Conservation (phyloP, 202 grass and related monocot species). For the Schoenoplectus tabernaemontani region DNA sequence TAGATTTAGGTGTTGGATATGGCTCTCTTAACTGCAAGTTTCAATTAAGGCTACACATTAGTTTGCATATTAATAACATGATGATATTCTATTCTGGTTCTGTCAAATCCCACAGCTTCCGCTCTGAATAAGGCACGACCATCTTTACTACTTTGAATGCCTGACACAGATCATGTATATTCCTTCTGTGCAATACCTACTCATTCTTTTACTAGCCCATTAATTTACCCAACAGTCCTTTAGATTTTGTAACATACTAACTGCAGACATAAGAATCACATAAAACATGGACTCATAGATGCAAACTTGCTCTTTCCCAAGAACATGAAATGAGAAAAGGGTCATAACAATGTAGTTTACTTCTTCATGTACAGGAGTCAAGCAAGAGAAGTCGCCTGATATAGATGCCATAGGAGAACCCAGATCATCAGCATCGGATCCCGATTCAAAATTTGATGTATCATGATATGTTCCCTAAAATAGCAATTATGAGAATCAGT, state of each 20-base stretch:
- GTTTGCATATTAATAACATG: background rate
- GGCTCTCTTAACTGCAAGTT: slow-evolving; percentile 42
- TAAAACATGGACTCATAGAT: background rate
- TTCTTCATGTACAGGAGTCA: slow-evolving; percentile 82
- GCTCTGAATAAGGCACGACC: background rate
- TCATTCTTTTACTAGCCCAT: background rate
- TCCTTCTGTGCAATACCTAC: background rate
- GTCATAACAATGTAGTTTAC: slow-evolving; percentile 29
- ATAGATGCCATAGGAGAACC: slow-evolving; percentile 53
- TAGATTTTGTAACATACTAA: background rate
- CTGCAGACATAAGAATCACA: too few relatives aligned
- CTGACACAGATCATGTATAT: background rate
- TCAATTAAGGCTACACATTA: background rate
- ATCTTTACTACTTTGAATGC: background rate
- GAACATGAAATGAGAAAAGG: background rate
- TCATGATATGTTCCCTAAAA: slow-evolving; percentile 33
- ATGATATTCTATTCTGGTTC: background rate
- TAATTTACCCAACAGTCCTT: background rate
- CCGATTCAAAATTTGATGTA: slow-evolving; percentile 75
- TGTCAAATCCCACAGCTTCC: background rate
- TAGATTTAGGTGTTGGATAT: slow-evolving; percentile 40
- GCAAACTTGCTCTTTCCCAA: background rate
- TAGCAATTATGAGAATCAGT: slow-evolving; percentile 25
- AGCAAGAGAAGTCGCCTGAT: slow-evolving; percentile 53
- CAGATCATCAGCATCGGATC: slow-evolving; percentile 83